Evolutionary conservation across 768 basidiomycete species (phyloP), one percentile per base, ranked within the genome.

Genomic region (Boletus vinaceobasis): DNA sequence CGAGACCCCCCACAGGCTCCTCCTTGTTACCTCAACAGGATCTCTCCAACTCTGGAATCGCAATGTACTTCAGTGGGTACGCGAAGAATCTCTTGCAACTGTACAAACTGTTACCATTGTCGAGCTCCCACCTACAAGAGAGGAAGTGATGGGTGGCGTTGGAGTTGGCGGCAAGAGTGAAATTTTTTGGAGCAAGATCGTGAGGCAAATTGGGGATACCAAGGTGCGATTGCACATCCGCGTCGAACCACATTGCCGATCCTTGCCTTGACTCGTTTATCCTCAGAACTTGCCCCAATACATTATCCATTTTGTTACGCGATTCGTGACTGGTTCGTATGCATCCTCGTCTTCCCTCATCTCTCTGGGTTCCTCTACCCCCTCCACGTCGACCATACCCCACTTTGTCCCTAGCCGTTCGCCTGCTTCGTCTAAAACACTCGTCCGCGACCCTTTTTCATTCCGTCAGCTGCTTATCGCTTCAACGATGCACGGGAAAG

Each of bases 401-500:
- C n/a, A 56, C 36, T 14, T 33, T 31, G 5, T 61, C 36, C 66
- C 66, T 21, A 21, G 51, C 2, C 59, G 66, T 44, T 59, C 69
- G 29, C 61, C 75, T 6, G 56, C 70, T 29, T 60, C 71, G 21
- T 63, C 74, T 8, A 67, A 74, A 23, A 67, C 70, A 15, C 74
- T 86, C 1, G 73, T 76, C 54, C 83, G 90, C 5, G 93, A 95
- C 63, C 71, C 85, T 0, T 96, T 95, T 66, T 93, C 93, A 0
- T 92, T 97, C 72, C 79, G 87, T 36, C 91, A 97, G 65, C 69
- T 97, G 29, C 80, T 95, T 43, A 80, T 96, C 5, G 79, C 76
- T 7, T 88, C 85, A 0, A 92, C 89, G 4, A 60, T 75, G 1
- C 75, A 79, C 29, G 92, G 93, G 2, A 93, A 91, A 63, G 60